Evolutionary conservation across 257 asterid species (phyloP), one percentile per base, ranked within the genome.

Genomic region (Thymus mandschuricus): DNA sequence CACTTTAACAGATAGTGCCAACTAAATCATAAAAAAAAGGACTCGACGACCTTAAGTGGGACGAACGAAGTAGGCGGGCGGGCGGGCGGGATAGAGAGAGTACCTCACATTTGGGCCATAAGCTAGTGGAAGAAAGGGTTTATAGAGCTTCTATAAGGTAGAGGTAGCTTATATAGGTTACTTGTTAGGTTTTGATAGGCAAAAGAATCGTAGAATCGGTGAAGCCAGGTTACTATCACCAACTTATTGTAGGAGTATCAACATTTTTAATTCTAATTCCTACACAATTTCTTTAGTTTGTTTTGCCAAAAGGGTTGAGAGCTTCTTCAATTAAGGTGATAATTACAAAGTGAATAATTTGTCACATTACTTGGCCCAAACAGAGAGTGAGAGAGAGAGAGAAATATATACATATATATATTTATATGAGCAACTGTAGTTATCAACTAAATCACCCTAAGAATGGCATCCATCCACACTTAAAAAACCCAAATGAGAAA

Each of bases 341-440:
- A 68, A 59, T 40, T 65, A 59, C 77, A 60, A 77, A 31, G 81
- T 10, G 71, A 72, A 59, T 60, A 5, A 33, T 66, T 65, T 66
- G 74, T 65, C 65, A 40, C 30, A 7, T 75, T 75, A 63, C 55
- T 50, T 9, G 45, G 41, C 50, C 61, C 65, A 30, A 38, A 48
- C 27, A 67, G 49, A 43, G 38, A 54, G 49, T 28, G 54, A 69
- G 48, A 27, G 56, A n/a, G 59, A 52, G 12, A 27, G 34, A 56
- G 15, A 56, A 4, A 44, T 10, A 11, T 64, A 44, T 46, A 21
- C 44, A 45, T 55, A 44, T 45, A 31, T 11, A 64, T 21, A 21
- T 21, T 28, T 64, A 12, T 64, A 64, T 64, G 68, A 43, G 9
- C 67, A 41, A 15, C 34, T 61, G 27, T 40, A 8, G 7, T 27